Percentiles rank a stretch among this genome's conserved stretches.
Conservation (phyloP, 2,329 filamentous ascomycete genomes). For the Fusarium napiforme region DNA sequence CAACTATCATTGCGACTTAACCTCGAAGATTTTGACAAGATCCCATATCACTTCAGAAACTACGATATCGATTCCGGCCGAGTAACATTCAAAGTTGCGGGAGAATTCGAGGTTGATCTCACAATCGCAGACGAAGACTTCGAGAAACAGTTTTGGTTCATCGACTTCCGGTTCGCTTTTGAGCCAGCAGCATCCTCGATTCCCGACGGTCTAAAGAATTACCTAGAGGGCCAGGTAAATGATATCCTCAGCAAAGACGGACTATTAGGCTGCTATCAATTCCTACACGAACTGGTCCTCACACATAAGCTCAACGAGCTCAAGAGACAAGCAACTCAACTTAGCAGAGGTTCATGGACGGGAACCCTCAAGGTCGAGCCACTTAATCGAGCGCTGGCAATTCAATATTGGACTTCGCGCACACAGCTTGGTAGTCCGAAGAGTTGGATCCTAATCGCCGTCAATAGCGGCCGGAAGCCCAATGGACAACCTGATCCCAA, state of each 20-base stretch:
- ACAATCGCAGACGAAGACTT: slow-evolving; percentile 89
- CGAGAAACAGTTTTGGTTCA: slow-evolving; percentile 89
- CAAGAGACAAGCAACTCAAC: slow-evolving; percentile 77
- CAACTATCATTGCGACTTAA: slow-evolving; percentile 85
- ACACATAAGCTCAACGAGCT: slow-evolving; percentile 91
- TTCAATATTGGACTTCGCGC: slow-evolving; percentile 89
- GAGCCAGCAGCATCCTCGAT: slow-evolving; percentile 72
- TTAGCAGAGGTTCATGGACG: slow-evolving; percentile 79
- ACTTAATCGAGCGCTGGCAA: slow-evolving; percentile 81
- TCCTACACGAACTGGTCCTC: slow-evolving; percentile 86
- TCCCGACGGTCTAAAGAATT: slow-evolving; percentile 70
- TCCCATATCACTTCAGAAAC: slow-evolving; percentile 78
- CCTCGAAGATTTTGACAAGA: slow-evolving; percentile 80
- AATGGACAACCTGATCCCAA: slow-evolving; percentile 54
- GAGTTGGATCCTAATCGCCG: slow-evolving; percentile 91
- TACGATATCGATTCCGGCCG: slow-evolving; percentile 87
- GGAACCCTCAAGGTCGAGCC: slow-evolving; percentile 81
- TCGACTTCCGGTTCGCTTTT: slow-evolving; percentile 89
- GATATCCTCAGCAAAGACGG: slow-evolving; percentile 75
- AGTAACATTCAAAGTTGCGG: slow-evolving; percentile 84
- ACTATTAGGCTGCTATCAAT: slow-evolving; percentile 82
- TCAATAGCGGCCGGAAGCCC: slow-evolving; percentile 71
- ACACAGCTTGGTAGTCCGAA: slow-evolving; percentile 67
- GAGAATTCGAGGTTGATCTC: slow-evolving; percentile 93
- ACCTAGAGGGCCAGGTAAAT: slow-evolving; percentile 79